Percentiles rank a stretch among this genome's conserved stretches.
Conservation (phyloP, 2,329 filamentous ascomycete species). For the Colletotrichum sp. region DNA sequence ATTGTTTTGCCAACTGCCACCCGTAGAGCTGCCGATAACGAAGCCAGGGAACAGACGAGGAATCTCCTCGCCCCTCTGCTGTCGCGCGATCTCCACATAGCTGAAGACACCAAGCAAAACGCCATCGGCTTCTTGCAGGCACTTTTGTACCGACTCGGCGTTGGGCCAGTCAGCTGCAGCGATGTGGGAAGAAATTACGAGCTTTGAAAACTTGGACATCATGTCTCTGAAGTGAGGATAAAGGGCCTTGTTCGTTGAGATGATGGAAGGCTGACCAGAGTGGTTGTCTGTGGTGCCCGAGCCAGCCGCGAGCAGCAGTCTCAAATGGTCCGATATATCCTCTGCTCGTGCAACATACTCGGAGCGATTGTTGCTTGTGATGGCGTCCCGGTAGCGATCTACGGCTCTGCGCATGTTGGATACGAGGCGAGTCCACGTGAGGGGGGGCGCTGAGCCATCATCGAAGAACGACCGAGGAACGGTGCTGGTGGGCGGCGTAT, state of each 20-base stretch:
- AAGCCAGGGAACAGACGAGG: conserved; percentile 94
- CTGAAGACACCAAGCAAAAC: conserved; percentile 93
- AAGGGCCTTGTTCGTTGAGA: conserved; percentile 94
- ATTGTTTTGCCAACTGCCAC: conserved; percentile 88
- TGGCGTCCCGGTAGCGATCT: conserved; percentile 88
- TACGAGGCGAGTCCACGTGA: conserved; percentile 90
- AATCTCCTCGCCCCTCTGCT: conserved; percentile 92
- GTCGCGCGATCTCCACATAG: conserved; percentile 93
- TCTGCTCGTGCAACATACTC: conserved; percentile 96
- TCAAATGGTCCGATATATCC: conserved; percentile 95
- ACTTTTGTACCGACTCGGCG: conserved; percentile 92
- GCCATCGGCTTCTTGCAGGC: conserved; percentile 95
- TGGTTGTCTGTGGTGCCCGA: conserved; percentile 99
- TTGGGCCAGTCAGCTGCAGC: conserved; percentile 96
- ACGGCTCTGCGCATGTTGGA: conserved; percentile 93
- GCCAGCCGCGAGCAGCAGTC: conserved; percentile 90
- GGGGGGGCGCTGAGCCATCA: conserved; percentile 77
- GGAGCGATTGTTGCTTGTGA: conserved; percentile 80
- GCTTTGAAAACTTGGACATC: conserved; percentile 99
- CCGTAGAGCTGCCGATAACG: conserved; percentile 80
- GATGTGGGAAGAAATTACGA: conserved; percentile 97
- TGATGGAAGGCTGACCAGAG: conserved; percentile 98
- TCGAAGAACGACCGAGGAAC: conserved; percentile 89
- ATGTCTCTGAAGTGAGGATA: conserved; percentile 98
- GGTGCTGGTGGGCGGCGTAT: conserved; percentile 60